A percentile compares a stretch with the other conserved stretches of the same genome.
These are phyloP conservation scores for Nigrospora sphaerica DNA, from an alignment of 2,329 filamentous ascomycete species.

Conservation along the genomic window DNA sequence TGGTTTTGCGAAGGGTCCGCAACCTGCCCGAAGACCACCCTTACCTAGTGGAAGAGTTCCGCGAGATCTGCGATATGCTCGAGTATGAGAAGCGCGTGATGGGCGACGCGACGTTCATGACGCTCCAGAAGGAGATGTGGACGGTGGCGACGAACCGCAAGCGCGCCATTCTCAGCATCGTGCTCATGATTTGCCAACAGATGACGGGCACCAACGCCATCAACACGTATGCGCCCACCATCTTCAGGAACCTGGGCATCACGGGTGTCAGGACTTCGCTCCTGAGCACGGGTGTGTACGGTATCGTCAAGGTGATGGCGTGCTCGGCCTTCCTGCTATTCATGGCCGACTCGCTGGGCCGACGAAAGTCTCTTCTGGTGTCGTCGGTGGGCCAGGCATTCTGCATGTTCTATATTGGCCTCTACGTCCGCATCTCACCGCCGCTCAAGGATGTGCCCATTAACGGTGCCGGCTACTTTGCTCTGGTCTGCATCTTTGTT, in stretches of 20 bases:
- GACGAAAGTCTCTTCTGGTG: slow-evolving; percentile 47
- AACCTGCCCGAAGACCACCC: slow-evolving; percentile 43
- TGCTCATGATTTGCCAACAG: slow-evolving; percentile 61
- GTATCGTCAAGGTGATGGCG: slow-evolving; percentile 54
- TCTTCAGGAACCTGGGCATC: slow-evolving; percentile 25
- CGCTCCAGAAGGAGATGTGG: slow-evolving; percentile 59
- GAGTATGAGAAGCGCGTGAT: slow-evolving; percentile 53
- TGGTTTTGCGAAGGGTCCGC: slow-evolving; percentile 47
- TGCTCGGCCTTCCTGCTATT: slow-evolving; percentile 52
- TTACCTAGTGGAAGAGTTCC: slow-evolving; percentile 52
- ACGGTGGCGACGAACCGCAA: slow-evolving; percentile 54
- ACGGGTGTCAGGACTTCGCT: slow-evolving; percentile 43
- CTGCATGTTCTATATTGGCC: slow-evolving; percentile 59
- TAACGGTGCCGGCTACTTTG: slow-evolving; percentile 56
- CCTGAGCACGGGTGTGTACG: slow-evolving; percentile 57
- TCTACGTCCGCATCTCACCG: slow-evolving; percentile 54
- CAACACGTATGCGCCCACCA: slow-evolving; percentile 24
- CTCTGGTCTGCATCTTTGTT: slow-evolving; percentile 60
- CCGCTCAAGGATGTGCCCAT: slow-evolving; percentile 41
- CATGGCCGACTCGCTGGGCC: slow-evolving; percentile 52
- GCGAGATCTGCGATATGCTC: slow-evolving; percentile 55
- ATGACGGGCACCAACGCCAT: slow-evolving; percentile 52
- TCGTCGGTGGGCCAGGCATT: slow-evolving; percentile 52
- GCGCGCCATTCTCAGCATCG: slow-evolving; percentile 55
- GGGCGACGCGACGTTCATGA: slow-evolving; percentile 44